Evolutionary conservation across 2,329 filamentous ascomycete genomes (phyloP), one percentile per base, ranked within the genome.

Genomic region (Graphiopsis chlorocephala): DNA sequence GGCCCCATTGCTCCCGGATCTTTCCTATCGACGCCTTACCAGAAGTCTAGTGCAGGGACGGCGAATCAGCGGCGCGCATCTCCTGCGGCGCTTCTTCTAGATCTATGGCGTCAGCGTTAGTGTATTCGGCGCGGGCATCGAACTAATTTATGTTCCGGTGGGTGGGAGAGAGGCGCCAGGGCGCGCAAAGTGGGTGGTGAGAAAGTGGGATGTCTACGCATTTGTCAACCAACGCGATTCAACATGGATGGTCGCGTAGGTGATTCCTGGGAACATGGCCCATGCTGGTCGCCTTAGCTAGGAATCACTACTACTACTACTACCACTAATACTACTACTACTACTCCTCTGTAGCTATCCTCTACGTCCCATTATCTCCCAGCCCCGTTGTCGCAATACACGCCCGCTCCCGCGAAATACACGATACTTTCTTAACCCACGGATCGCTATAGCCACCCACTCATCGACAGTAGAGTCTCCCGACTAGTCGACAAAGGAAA

Each of bases 61-160:
- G 31, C 53, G 28, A 56, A 56, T 56, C 29, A 38, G 2, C 31
- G 53, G 20, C 6, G 20, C 20, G 28, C 17, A 20, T 23, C 31
- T 14, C 53, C 53, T 38, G 53, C 29, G 38, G 14, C 29, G 53
- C 50, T 56, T 56, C 53, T 23, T 56, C 58, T 52, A 61, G 58
- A 61, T 61, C 58, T 52, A 61, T 61, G 58, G 58, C 58, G 58
- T 61, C 58, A 61, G 45, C 58, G 29, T 60, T 61, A 61, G 58
- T 61, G 58, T 23, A 61, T 61, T 61, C 23, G 45, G 28, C 20
- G 20, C 58, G 42, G 45, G 45, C 58, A 61, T 61, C 58, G 58
- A 61, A 60, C 20, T 38, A 14, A 60, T 56, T 56, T 56, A 56
- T 47, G 14, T 38, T 42, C 56, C 56, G 56, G 56, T 59, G 56